Conservation (phyloP, 176 grass and related monocot species). For the Typha latifolia region DNA sequence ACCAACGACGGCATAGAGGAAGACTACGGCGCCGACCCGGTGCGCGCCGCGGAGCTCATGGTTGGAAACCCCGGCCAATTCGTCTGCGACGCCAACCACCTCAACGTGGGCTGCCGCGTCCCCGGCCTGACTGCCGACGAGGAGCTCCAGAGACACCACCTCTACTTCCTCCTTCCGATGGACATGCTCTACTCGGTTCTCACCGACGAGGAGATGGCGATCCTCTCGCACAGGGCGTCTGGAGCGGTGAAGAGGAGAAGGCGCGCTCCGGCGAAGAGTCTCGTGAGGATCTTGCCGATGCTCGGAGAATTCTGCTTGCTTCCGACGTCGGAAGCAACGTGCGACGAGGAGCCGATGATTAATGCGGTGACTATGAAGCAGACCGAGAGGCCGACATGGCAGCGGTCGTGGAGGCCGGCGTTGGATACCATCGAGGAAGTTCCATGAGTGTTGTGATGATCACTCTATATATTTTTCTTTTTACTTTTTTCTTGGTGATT, state of each 20-base stretch:
- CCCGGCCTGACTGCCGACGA: slow-evolving; percentile 48
- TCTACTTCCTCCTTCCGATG: slow-evolving; percentile 84
- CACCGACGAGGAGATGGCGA: slow-evolving; percentile 79
- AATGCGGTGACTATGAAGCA: too few species aligned
- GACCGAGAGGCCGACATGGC: too few species aligned
- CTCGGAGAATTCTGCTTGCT: too few species aligned
- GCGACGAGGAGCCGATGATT: too few species aligned
- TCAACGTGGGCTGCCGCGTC: slow-evolving; percentile 57
- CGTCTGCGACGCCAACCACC: slow-evolving; percentile 47
- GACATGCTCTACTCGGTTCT: slow-evolving; percentile 98
- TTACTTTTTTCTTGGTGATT: too few species aligned
- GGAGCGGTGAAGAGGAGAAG: slow-evolving; percentile 16
- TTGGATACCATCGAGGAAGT: too few species aligned
- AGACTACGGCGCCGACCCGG: slow-evolving; percentile 23
- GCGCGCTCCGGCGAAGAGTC: too few species aligned
- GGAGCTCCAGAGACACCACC: slow-evolving; percentile 41
- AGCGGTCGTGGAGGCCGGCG: too few species aligned
- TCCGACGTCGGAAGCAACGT: too few species aligned
- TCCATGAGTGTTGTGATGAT: too few species aligned
- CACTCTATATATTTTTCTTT: too few species aligned
- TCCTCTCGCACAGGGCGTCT: slow-evolving; percentile 37
- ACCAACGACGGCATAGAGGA: slow-evolving; percentile 33
- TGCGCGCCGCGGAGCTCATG: slow-evolving; percentile 55
- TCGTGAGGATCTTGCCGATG: too few species aligned
- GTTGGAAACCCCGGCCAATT: slow-evolving; percentile 59